phyloP scores from a whole-genome alignment of 495 filamentous ascomycete genomes.

The Opeltia flavorubescens region DNA sequence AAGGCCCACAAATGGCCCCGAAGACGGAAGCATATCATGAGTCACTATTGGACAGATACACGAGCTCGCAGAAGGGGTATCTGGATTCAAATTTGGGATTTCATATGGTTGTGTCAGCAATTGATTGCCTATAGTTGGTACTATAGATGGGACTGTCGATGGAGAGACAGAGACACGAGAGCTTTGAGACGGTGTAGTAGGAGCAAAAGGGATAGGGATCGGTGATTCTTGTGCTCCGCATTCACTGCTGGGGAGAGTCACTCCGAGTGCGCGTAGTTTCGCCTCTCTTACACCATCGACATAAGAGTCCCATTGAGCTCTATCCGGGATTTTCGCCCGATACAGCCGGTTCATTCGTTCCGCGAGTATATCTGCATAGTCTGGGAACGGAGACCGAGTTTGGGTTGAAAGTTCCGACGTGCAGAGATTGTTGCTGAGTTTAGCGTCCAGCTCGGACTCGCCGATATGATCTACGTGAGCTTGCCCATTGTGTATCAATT shows the following conservation, averaged over 20 bases:
- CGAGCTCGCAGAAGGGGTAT: not conserved
- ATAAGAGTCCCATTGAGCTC: conserved; percentile 67
- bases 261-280: conserved; percentile 80
- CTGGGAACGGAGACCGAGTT: conserved; percentile 62
- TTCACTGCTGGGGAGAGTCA: conserved; percentile 61
- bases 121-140: conserved; percentile 19
- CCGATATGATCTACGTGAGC: conserved; percentile 58
- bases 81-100: not conserved
- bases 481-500: conserved; percentile 57
- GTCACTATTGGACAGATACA: not conserved
- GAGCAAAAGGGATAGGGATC: conserved; percentile 34
- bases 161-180: conserved; percentile 59
- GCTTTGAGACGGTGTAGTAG: conserved; percentile 48
- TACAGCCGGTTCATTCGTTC: conserved; percentile 39
- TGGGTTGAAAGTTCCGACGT: conserved; percentile 27
- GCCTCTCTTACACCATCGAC: conserved; percentile 69
- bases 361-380: conserved; percentile 39
- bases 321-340: conserved; percentile 63
- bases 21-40: not conserved
- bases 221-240: conserved; percentile 37
- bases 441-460: conserved; percentile 67
- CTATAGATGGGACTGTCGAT: conserved; percentile 49
- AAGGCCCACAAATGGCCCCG: not conserved
- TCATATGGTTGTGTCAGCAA: conserved; percentile 14
- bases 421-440: too few relatives aligned